phyloP scores from a whole-genome alignment of 177 flowering plant species.

The Telopea speciosissima region DNA sequence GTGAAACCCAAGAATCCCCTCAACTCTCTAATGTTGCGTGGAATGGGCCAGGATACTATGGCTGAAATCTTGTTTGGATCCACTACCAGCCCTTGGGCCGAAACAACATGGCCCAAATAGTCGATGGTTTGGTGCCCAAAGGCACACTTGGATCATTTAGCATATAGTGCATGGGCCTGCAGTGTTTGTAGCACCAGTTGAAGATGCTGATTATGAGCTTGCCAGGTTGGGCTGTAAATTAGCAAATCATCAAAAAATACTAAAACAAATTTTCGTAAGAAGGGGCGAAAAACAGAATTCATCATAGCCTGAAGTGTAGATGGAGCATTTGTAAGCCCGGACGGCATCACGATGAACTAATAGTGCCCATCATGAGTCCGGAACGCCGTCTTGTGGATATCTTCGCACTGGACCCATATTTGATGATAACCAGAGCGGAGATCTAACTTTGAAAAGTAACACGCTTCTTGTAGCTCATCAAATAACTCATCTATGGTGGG shows the following conservation, averaged over 20 bases:
- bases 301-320: not conserved
- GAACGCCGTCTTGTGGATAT: not conserved
- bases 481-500: not conserved
- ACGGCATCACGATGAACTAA: too few relatives aligned
- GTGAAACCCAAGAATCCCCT: not conserved
- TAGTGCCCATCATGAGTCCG: not conserved
- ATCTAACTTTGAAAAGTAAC: not conserved
- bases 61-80: not conserved
- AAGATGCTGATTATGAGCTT: not conserved
- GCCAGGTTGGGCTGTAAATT: not conserved
- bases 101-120: not conserved
- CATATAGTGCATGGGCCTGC: not conserved
- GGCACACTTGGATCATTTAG: not conserved
- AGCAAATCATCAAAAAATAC: not conserved
- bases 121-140: not conserved
- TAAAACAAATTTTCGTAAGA: too few relatives aligned
- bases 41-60: conserved; percentile 1
- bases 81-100: not conserved
- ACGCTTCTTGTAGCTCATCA: not conserved
- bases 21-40: not conserved
- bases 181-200: too few relatives aligned
- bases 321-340: not conserved
- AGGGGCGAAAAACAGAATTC: not conserved
- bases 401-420: too few relatives aligned
- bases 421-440: not conserved